Evolutionary conservation across 371 early-diverging fungal species (phyloP), one percentile per base, ranked within the genome.

Genomic region (Apophysomyces ossiformis): DNA sequence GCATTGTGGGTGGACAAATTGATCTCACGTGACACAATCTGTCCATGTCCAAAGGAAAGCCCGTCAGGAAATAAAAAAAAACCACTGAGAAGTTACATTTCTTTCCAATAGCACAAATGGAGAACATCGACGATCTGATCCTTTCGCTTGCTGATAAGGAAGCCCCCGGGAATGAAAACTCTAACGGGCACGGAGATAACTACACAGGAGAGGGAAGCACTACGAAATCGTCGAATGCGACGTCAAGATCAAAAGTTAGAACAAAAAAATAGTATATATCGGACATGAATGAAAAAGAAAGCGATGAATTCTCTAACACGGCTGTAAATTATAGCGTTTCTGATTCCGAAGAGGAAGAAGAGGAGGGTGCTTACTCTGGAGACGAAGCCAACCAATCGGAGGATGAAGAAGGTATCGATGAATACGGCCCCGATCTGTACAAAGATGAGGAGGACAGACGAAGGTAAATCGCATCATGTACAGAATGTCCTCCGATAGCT

Each of bases 371-470:
- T 36, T 73, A 76, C 61, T 69, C 70, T 18, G 73, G 74, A 36
- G 70, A 73, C 8, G 66, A 66, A 13, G 69, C 60, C 12, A 82
- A 79, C 38, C 79, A 84, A 32, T 85, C 82, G 35, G 89, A 89
- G 46, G 85, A 89, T 36, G 85, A 80, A 43, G 85, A 83, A 44
- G 84, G 82, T 7, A 70, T 89, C 16, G 92, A 92, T 63, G 88
- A 89, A 68, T 93, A 91, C 77, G 92, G 89, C 7, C 86, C 88
- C 6, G 92, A 93, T 64, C 73, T 88, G 58, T 92, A 90, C 79
- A 90, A 89, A 59, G 90, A 92, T 66, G 89, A 89, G 59, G 86
- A 90, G 54, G 93, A 93, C 77, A 81, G 93, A 26, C 76, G 71
- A 61, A 76, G 80, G 79, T 81, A 76, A 56, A 6, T 12, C 36